Evolutionary conservation across 805 yeast species (phyloP), one percentile per base, ranked within the genome.

Genomic region (Middelhovenomyces tepae): DNA sequence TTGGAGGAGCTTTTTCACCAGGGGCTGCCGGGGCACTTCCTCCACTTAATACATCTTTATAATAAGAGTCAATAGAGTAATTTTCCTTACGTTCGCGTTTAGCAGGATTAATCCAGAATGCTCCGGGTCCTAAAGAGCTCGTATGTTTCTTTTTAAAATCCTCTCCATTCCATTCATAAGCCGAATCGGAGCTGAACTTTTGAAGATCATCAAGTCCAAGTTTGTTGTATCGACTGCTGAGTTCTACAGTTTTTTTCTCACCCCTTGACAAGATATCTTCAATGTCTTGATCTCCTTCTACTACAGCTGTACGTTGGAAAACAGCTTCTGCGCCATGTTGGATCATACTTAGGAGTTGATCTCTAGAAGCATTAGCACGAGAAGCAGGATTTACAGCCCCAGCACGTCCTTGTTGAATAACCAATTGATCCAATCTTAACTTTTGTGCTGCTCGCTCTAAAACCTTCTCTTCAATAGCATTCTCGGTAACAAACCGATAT

Each of bases 121-220:
- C 71, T 38, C 66, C 68, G 14, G 46, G 40, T 4, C 32, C 25
- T 16, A 35, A 27, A 14, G 46, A 48, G 22, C 38, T 38, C 15
- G 52, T 47, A 21, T 44, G 42, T 35, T 51, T 47, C 19, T 52
- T 45, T 27, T 45, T 40, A 54, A 78, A 80, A 47, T 81, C 78
- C 46, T 78, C 70, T 11, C 98, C 98, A 50, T 91, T 86, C 98
- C 98, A 89, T 57, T 87, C 95, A 56, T 89, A 89, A 0, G 95
- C 91, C 16, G 79, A 78, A 44, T 85, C 94, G 5, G 85, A 79
- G 7, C 91, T 79, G 49, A 87, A 87, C 51, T 83, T 84, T 53
- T 89, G 96, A 32, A 91, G 64, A 51, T 91, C 98, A 54, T 91
- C 97, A 18, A 91, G 62, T 7, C 97, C 97, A 21, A 91, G 67